Evolutionary conservation across 2,329 filamentous ascomycete genomes (phyloP), one percentile per base, ranked within the genome.

Genomic region (Beauveria varroae): DNA sequence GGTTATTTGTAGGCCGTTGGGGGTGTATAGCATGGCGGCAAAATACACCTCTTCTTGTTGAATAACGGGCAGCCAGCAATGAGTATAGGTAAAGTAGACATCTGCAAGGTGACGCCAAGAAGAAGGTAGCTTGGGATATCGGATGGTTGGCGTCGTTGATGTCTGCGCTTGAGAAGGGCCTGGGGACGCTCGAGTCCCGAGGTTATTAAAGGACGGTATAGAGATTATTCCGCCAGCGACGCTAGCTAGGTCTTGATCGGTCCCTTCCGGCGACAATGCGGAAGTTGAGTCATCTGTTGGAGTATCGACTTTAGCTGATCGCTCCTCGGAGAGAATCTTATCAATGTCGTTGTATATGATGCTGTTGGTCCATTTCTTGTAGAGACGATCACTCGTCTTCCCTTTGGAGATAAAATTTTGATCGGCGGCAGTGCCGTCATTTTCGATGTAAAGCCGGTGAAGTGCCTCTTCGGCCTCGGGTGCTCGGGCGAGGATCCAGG

Each of bases 61-160:
- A 12, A 88, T 77, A 28, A 93, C 85, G 0, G 89, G 89, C 28
- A 93, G 79, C 89, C 89, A 93, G 58, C 82, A 85, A 69, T 92
- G 87, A 0, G 86, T 90, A 66, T 90, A 90, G 1, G 87, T 83
- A 63, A 90, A 89, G 69, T 91, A 92, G 5, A 88, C 79, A 65
- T 91, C 87, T 44, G 92, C 74, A 4, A 92, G 78, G 2, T 80
- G 77, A 76, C 79, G 86, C 68, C 80, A 83, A 67, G 83, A 80
- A 18, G 71, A 68, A 18, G 80, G 85, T 0, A 88, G 73, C 46
- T 68, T 73, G 57, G 62, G 56, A 64, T 65, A 59, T 30, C 50
- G 14, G 24, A 46, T 40, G 12, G n/a, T 8, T 26, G 6, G 56
- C 20, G 41, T n/a, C 12, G 58, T 7, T 41, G 50, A 16, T 24